A percentile compares a stretch with the other conserved stretches of the same genome.
Conservation (phyloP, 192 early-diverging fungal species). For the Funneliformis mosseae region DNA sequence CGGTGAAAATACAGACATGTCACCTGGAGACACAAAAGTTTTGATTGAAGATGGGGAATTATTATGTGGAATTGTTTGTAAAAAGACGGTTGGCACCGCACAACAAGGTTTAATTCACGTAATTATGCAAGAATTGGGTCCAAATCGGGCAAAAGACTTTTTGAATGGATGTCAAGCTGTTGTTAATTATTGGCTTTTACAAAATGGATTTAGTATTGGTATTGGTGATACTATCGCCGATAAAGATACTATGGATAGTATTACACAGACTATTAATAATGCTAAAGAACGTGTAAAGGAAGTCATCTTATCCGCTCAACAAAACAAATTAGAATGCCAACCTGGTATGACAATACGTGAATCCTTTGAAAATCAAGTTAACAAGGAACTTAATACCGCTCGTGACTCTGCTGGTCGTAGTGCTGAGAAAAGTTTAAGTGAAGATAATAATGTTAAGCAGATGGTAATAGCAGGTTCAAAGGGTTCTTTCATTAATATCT, state of each 20-base stretch:
- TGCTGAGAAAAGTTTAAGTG: conserved; percentile 79
- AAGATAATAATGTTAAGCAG: conserved; percentile 94
- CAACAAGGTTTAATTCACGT: conserved; percentile 89
- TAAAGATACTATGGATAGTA: conserved; percentile 71
- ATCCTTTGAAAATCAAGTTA: conserved; percentile 89
- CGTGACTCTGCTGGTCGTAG: conserved; percentile 90
- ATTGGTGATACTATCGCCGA: conserved; percentile 98
- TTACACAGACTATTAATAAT: conserved; percentile 74
- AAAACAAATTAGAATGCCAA: conserved; percentile 76
- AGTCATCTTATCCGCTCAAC: conserved; percentile 80
- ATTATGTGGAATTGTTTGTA: conserved; percentile 92
- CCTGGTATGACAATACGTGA: conserved; percentile 94
- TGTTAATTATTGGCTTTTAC: conserved; percentile 94
- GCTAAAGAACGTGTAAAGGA: conserved; percentile 79
- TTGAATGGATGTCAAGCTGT: conserved; percentile 92
- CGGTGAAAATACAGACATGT: conserved; percentile 72
- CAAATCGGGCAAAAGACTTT: conserved; percentile 84
- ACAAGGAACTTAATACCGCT: conserved; percentile 83
- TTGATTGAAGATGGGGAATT: conserved; percentile 91
- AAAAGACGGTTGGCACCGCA: conserved; percentile 89
- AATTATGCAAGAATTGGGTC: conserved; percentile 92
- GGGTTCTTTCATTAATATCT: conserved; percentile 94
- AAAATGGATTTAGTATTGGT: conserved; percentile 95
- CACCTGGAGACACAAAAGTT: conserved; percentile 90
- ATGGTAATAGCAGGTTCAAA: conserved; percentile 98